Conservation (phyloP, 2,329 filamentous ascomycete species). For the Tricladium varicosporioides region DNA sequence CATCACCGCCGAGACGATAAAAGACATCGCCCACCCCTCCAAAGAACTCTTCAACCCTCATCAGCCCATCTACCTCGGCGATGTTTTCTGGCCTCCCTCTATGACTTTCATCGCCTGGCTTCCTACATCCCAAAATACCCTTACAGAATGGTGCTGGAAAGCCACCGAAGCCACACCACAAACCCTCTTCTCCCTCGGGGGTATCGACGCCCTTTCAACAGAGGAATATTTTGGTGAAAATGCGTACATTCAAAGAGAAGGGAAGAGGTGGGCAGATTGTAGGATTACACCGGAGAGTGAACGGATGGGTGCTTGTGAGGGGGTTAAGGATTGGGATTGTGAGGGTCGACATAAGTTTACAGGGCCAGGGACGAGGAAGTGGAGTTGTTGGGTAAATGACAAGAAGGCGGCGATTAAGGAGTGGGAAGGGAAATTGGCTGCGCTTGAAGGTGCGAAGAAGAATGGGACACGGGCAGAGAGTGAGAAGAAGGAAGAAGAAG, state of each 20-base stretch:
- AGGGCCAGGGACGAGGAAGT: conserved; percentile 25
- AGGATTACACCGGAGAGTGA: conserved; percentile 26
- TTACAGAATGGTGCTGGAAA: conserved; percentile 27
- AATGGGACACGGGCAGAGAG: neutral
- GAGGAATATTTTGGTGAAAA: conserved; percentile 25
- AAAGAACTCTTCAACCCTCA: conserved; percentile 11
- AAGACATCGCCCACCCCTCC: neutral
- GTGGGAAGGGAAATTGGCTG: conserved; percentile 1
- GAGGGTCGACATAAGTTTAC: conserved; percentile 21
- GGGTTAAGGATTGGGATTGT: conserved; percentile 16
- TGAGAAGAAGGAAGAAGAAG: conserved; percentile 1
- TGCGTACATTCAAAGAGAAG: conserved; percentile 25
- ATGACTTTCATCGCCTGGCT: conserved; percentile 31
- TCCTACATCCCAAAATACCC: conserved; percentile 13
- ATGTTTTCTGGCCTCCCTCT: conserved; percentile 30
- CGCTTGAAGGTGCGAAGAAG: neutral
- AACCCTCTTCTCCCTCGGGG: conserved; percentile 22
- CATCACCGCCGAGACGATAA: conserved; percentile 4
- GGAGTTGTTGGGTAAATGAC: conserved; percentile 21
- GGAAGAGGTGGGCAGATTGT: conserved; percentile 26
- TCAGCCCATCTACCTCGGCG: conserved; percentile 30
- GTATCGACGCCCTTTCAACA: conserved; percentile 21
- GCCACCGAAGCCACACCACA: conserved; percentile 19
- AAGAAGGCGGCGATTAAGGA: conserved; percentile 1
- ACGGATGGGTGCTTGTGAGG: conserved; percentile 24